phyloP scores from a whole-genome alignment of 2,329 filamentous ascomycete genomes.

The Huntiella abstrusa region DNA sequence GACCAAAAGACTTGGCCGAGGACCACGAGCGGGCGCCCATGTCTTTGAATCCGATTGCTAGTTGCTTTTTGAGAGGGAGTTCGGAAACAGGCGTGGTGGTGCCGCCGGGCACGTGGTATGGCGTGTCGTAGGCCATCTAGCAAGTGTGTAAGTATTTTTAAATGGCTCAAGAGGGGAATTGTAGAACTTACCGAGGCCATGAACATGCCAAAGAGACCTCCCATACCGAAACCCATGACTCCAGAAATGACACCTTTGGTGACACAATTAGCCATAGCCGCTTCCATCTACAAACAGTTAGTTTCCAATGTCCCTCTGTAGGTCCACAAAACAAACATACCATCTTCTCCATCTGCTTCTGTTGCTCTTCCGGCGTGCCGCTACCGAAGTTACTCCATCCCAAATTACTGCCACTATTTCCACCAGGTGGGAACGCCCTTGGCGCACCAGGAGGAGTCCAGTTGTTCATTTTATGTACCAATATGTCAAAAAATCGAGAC shows the following conservation, averaged over 20 bases:
- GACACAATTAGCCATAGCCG: conserved; percentile 78
- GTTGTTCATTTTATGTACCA: not conserved
- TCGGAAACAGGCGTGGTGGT: conserved; percentile 25
- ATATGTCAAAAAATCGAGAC: not conserved
- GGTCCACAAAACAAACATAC: conserved; percentile 1
- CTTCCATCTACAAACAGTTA: conserved; percentile 43
- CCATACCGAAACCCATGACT: conserved; percentile 84
- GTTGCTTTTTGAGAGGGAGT: conserved; percentile 71
- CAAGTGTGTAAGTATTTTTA: not conserved
- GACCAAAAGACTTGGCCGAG: conserved; percentile 85
- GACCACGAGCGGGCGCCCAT: conserved; percentile 74
- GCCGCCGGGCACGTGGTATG: conserved; percentile 39
- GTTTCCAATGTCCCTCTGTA: not conserved
- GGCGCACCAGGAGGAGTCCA: conserved; percentile 3
- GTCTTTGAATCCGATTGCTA: conserved; percentile 74
- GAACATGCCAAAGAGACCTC: conserved; percentile 87
- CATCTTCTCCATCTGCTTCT: conserved; percentile 13
- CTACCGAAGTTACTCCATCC: conserved; percentile 1
- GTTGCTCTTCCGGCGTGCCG: conserved; percentile 11
- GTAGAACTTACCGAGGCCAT: conserved; percentile 67
- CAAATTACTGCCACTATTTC: not conserved
- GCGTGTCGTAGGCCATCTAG: conserved; percentile 96
- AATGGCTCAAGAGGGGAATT: not conserved
- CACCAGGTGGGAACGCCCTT: conserved; percentile 2
- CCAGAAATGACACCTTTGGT: conserved; percentile 80